Percentiles rank a stretch among this genome's conserved stretches.
phyloP scores from a whole-genome alignment of 768 basidiomycete genomes.

The Sporobolomyces pararoseus region DNA sequence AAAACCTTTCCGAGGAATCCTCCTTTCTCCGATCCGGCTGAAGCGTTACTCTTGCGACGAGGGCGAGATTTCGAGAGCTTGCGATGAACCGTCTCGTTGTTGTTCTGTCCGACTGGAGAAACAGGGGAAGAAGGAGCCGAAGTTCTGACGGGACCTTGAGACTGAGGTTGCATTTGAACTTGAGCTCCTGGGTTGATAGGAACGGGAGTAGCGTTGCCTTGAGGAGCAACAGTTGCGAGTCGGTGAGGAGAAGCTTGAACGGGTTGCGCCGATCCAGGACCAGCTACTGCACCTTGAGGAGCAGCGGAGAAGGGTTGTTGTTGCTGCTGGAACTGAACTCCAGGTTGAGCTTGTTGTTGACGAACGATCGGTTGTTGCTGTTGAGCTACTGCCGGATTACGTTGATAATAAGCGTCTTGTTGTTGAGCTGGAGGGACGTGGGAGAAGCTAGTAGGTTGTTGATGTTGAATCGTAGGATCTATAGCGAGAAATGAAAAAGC shows the following conservation, averaged over 20 bases:
- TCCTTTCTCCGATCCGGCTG: background rate
- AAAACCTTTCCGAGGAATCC: constrained; percentile 19
- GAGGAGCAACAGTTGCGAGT: background rate
- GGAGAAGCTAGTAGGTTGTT: background rate
- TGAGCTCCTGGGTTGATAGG: background rate
- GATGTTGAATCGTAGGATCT: constrained; percentile 18
- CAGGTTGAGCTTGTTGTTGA: background rate
- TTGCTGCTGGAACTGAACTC: background rate
- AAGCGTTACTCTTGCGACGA: constrained; percentile 11
- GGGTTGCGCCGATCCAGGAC: background rate
- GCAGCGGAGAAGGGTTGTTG: background rate
- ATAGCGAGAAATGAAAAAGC: background rate
- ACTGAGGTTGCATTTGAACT: background rate
- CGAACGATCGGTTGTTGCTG: background rate
- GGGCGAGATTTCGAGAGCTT: constrained; percentile 19
- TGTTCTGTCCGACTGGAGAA: background rate
- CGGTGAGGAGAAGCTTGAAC: background rate
- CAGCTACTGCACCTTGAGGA: no score
- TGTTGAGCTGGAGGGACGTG: no score
- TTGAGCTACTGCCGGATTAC: background rate
- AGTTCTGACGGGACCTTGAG: background rate
- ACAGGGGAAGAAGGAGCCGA: constrained; percentile 2
- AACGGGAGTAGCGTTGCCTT: background rate
- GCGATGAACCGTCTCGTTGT: background rate
- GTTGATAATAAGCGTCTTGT: background rate